Evolutionary conservation across 1,284 basidiomycete species (phyloP), one percentile per base, ranked within the genome.

Genomic region (Amylostereum areolatum): DNA sequence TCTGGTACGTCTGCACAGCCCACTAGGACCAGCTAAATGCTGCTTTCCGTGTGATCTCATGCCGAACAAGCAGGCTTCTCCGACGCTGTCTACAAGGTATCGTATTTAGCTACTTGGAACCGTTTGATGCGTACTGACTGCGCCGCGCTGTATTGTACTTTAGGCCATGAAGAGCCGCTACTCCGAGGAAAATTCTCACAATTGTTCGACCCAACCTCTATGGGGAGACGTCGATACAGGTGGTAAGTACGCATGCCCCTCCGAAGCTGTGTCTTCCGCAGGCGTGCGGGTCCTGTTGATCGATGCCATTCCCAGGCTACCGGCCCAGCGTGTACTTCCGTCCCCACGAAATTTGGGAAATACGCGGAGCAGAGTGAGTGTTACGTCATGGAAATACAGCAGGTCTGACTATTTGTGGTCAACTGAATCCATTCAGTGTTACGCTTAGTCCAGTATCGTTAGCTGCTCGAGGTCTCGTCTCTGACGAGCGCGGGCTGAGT

Each of bases 341-440:
- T 55, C 93, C 94, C 3, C 71, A 72, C 50, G 90, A 95, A 63
- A 89, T 94, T 32, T 95, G 92, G 92, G 92, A 96, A 68, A 86
- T 97, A 52, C 78, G 89, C 25, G 92, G 92, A 18, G 92, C 94
- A 47, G 92, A 95, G 88, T 91, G 60, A 66, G 78, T 66, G 36
- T 45, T 30, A 25, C 42, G 18, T 18, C 18, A 18, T 18, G 18
- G 18, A 18, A 18, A 18, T 18, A 18, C 18, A 18, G 18, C 18
- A 18, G 18, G 18, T 18, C 18, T 18, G 18, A 18, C 18, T 18
- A 18, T 18, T 18, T 18, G 18, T 18, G 18, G 18, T 18, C 18
- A 18, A 18, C 18, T 18, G 18, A 18, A 18, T 18, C 18, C 18
- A 18, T 18, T 18, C 56, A 92, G 89, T 62, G 80, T 96, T 55